Conservation (phyloP, 2,329 filamentous ascomycete genomes). For the Aspergillus terreus region DNA sequence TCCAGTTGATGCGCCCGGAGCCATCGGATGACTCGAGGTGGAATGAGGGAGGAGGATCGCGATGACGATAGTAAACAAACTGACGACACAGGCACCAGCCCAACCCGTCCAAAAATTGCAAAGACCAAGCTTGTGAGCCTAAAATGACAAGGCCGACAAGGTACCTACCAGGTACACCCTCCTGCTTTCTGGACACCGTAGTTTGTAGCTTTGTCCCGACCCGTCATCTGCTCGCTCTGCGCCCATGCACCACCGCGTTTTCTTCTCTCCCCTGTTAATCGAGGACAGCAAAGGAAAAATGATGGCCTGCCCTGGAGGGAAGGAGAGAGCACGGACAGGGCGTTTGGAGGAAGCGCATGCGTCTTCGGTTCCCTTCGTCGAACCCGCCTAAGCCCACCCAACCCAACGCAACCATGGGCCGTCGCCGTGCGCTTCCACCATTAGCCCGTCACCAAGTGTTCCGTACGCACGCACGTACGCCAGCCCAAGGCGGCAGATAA, state of each 20-base stretch:
- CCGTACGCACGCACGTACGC: conserved; percentile 8
- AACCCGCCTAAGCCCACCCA: not conserved
- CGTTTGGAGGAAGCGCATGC: conserved; percentile 2
- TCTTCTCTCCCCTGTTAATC: not conserved
- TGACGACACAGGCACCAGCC: not conserved
- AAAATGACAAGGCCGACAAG: conserved; percentile 1
- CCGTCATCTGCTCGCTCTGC: conserved; percentile 14
- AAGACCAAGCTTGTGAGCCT: not conserved
- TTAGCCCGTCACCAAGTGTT: conserved; percentile 10
- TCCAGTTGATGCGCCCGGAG: conserved; percentile 5
- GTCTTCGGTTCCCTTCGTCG: conserved; percentile 1
- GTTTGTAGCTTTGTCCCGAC: conserved; percentile 13
- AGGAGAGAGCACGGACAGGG: conserved; percentile 11
- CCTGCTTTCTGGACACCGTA: not conserved
- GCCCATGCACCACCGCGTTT: conserved; percentile 4
- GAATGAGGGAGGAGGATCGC: too few relatives aligned
- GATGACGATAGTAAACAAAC: too few relatives aligned
- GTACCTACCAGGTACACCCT: not conserved
- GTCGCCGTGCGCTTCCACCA: conserved; percentile 12
- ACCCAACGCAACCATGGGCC: conserved; percentile 3
- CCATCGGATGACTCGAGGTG: conserved; percentile 4
- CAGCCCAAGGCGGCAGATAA: conserved; percentile 16
- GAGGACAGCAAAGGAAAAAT: too few relatives aligned
- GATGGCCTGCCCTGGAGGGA: not conserved
- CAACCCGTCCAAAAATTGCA: not conserved